These are phyloP conservation scores for Lipomyces sp. DNA, from an alignment of 805 yeast species.

Conservation along the genomic window DNA sequence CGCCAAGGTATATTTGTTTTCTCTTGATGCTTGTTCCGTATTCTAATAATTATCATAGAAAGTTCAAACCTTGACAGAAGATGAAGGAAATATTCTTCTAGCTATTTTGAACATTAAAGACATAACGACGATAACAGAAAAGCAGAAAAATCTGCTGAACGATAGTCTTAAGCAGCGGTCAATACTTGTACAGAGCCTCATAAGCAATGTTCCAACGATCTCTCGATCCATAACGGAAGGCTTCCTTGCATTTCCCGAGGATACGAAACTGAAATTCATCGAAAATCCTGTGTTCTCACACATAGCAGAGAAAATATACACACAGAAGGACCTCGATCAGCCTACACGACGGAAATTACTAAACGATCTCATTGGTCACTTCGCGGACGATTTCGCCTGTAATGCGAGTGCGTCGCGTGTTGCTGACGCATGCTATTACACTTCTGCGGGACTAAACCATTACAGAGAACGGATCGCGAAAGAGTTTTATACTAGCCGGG, in stretches of 20 bases:
- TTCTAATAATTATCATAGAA: neutral
- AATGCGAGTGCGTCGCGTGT: constrained; percentile 90
- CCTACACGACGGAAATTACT: constrained; percentile 52
- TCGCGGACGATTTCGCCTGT: constrained; percentile 58
- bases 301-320: constrained; percentile 52
- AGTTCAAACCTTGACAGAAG: constrained; percentile 1
- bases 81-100: constrained; percentile 5
- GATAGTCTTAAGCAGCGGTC: constrained; percentile 22
- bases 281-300: constrained; percentile 88
- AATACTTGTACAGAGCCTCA: constrained; percentile 9
- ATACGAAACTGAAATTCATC: constrained; percentile 68
- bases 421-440: constrained; percentile 76
- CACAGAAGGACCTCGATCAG: constrained; percentile 23
- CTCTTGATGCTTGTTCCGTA: neutral
- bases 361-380: constrained; percentile 57
- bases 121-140: constrained; percentile 6
- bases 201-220: constrained; percentile 3
- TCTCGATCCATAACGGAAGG: constrained; percentile 49
- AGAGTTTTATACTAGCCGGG: constrained; percentile 51
- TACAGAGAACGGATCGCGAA: constrained; percentile 83
- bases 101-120: constrained; percentile 6
- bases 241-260: constrained; percentile 57
- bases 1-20: neutral
- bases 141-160: constrained; percentile 7
- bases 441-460: constrained; percentile 71